These are phyloP conservation scores for Diutina pseudorugosa DNA, from an alignment of 1,139 yeast genomes.

Conservation along the genomic window DNA sequence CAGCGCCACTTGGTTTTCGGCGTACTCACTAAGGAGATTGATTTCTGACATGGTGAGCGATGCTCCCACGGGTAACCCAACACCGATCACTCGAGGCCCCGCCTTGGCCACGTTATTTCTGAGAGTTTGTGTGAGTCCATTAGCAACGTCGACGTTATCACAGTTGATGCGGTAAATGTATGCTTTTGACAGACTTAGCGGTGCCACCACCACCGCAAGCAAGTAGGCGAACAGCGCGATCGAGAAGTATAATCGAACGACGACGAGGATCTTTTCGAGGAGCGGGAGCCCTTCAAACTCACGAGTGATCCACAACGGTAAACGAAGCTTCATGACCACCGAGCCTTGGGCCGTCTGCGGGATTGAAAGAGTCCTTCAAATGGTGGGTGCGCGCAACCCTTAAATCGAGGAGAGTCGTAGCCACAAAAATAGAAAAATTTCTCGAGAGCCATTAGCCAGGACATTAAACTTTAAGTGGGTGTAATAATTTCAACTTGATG, in stretches of 20 bases:
- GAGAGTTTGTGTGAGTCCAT: not conserved
- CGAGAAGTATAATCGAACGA: not conserved
- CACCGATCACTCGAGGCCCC: not conserved
- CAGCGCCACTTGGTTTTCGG: constrained; percentile 1
- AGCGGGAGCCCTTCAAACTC: not conserved
- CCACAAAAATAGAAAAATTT: not conserved
- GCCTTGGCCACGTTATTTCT: not conserved
- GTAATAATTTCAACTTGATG: too few species aligned
- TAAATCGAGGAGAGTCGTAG: too few species aligned
- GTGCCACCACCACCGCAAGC: not conserved
- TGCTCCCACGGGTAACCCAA: constrained; percentile 2
- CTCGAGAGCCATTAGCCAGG: too few species aligned
- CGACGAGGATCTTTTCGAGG: not conserved
- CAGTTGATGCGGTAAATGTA: constrained; percentile 2
- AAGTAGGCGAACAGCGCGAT: not conserved
- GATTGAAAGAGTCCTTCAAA: not conserved
- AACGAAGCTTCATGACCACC: not conserved
- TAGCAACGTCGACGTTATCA: constrained; percentile 1
- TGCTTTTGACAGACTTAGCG: not conserved
- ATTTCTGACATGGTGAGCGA: constrained; percentile 1
- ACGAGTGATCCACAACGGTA: not conserved
- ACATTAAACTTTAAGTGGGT: too few species aligned
- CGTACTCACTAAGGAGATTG: not conserved
- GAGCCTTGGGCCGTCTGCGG: not conserved
- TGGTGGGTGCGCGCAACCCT: not conserved